Evolutionary conservation across 495 filamentous ascomycete genomes (phyloP).

Genomic region (Apodospora peruviana): DNA sequence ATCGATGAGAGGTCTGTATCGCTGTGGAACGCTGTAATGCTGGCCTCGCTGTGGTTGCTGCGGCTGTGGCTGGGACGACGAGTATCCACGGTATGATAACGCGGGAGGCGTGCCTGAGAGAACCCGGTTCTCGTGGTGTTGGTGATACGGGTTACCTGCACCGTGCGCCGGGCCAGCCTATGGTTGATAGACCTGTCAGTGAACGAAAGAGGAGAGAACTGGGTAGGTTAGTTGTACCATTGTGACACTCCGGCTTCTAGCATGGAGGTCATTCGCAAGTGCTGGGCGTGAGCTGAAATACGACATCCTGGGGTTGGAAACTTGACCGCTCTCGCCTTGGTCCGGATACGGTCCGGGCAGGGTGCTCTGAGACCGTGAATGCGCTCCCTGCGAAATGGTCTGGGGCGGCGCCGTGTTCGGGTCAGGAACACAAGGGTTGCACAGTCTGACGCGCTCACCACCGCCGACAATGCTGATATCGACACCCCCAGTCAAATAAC

Average conservation of each 20-base stretch:
- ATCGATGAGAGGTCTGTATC: slow-evolving; percentile 21
- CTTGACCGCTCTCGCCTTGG: background rate
- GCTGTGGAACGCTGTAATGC: too few species aligned
- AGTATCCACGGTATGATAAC: slow-evolving; percentile 31
- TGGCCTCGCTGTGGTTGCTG: slow-evolving; percentile 14
- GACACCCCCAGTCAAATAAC: slow-evolving; percentile 18
- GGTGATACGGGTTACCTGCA: slow-evolving; percentile 14
- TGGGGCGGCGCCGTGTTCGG: slow-evolving; percentile 68
- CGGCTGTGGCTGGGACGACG: slow-evolving; percentile 22
- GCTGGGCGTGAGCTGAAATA: slow-evolving; percentile 18
- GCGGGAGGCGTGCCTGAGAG: slow-evolving; percentile 34
- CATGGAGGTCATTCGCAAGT: slow-evolving; percentile 18
- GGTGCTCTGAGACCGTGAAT: slow-evolving; percentile 26
- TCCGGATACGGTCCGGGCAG: background rate
- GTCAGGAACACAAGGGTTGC: slow-evolving; percentile 92
- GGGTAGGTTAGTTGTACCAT: slow-evolving; percentile 29
- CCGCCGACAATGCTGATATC: slow-evolving; percentile 52
- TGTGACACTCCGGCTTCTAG: slow-evolving; percentile 39
- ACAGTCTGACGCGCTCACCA: slow-evolving; percentile 82
- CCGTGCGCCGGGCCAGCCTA: background rate
- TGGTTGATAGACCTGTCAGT: background rate
- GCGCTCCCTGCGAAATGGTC: slow-evolving; percentile 15
- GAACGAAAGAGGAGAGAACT: background rate
- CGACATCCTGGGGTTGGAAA: slow-evolving; percentile 6
- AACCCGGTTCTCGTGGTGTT: slow-evolving; percentile 22